Percentiles rank a stretch among this genome's conserved stretches.
phyloP scores from a whole-genome alignment of 2,329 filamentous ascomycete species.

The Huntiella abstrusa region DNA sequence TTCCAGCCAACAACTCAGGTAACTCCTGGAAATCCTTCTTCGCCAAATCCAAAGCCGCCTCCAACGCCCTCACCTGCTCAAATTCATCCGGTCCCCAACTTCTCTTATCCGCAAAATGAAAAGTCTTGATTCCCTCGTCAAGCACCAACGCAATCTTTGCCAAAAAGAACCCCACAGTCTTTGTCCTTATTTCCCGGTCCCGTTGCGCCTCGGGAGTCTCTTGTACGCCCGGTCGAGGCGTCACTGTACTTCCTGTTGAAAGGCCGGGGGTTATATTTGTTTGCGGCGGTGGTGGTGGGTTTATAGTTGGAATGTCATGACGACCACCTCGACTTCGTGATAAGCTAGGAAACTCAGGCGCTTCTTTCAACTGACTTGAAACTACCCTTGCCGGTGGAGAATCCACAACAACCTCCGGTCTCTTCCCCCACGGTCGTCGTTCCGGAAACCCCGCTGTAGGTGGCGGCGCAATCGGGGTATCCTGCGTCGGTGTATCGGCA shows the following conservation, averaged over 20 bases:
- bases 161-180: slow-evolving; percentile 39
- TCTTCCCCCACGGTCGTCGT: slow-evolving; percentile 9
- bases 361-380: no score
- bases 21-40: slow-evolving; percentile 42
- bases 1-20: slow-evolving; percentile 33
- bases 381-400: slow-evolving; percentile 1
- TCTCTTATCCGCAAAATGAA: slow-evolving; percentile 37
- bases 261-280: no score
- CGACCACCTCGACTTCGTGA: neutral
- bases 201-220: slow-evolving; percentile 13
- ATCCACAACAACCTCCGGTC: slow-evolving; percentile 6
- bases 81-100: slow-evolving; percentile 41
- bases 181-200: slow-evolving; percentile 19
- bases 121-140: slow-evolving; percentile 32
- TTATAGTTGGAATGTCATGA: neutral
- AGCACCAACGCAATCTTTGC: slow-evolving; percentile 36
- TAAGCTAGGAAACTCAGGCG: neutral
- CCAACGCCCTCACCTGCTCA: slow-evolving; percentile 36
- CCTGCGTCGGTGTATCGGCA: slow-evolving; percentile 1
- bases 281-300: neutral
- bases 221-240: neutral
- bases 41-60: slow-evolving; percentile 37
- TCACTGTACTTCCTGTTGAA: no score
- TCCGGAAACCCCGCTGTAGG: slow-evolving; percentile 4
- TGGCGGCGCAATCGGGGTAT: neutral